phyloP scores from a whole-genome alignment of 108 stramenopile genomes.

The Pseudonitzschia delicatissima region DNA sequence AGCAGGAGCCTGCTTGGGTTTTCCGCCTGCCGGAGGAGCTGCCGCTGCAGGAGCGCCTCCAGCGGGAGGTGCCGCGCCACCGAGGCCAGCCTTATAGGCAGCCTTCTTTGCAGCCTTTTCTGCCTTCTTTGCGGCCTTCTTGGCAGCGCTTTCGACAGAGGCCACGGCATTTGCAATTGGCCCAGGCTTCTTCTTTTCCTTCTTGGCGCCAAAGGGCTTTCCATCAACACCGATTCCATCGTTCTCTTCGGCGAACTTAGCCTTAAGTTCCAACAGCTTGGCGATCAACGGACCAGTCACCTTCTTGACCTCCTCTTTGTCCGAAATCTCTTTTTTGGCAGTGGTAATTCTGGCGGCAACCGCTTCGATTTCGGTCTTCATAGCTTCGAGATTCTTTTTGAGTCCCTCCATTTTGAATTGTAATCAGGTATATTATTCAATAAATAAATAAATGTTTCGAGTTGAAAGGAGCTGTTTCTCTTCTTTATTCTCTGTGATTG shows the following conservation, averaged over 20 bases:
- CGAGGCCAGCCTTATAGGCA: constrained; percentile 48
- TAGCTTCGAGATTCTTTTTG: no score
- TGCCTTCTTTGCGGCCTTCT: constrained; percentile 88
- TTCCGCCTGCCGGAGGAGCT: constrained; percentile 16
- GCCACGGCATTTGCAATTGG: constrained; percentile 15
- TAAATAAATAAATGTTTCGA: no score
- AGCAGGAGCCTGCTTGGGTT: no score
- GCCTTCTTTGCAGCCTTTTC: constrained; percentile 80
- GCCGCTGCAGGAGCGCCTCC: constrained; percentile 4
- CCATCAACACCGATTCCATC: constrained; percentile 82
- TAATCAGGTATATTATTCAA: no score
- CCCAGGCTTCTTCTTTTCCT: constrained; percentile 70
- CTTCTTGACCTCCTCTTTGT: constrained; percentile 43
- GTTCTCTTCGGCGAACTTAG: constrained; percentile 66
- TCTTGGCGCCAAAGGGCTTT: constrained; percentile 54
- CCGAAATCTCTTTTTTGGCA: constrained; percentile 45
- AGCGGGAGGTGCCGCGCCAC: not conserved
- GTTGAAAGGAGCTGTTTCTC: no score
- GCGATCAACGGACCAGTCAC: constrained; percentile 48
- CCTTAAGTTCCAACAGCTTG: constrained; percentile 51
- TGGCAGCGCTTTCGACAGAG: constrained; percentile 29
- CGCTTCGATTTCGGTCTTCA: constrained; percentile 42
- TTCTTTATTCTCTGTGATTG: no score
- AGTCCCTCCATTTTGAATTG: no score
- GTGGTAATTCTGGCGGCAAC: constrained; percentile 51